Evolutionary conservation across 331 rosid species (phyloP), one percentile per base, ranked within the genome.

Genomic region (Prunus yedoensis): DNA sequence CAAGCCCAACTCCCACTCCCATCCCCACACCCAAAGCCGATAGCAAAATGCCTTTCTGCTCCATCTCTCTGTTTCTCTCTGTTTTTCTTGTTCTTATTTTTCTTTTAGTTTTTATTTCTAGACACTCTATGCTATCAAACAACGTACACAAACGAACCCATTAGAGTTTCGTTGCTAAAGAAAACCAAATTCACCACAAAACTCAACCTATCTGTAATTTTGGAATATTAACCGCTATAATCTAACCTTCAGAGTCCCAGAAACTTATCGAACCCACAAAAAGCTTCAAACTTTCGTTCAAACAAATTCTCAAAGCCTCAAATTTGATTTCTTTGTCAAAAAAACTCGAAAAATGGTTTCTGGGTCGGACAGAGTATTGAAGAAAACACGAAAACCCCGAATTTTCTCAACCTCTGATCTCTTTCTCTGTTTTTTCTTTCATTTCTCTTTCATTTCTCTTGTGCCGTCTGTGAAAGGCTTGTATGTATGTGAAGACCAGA

Each of bases 1-100:
- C 92, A 8, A 95, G 76, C n/a, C 88, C 91, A 1, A 95, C 96
- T 28, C 98, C 98, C 4, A 91, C 93, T 8, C 99, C 99, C 60
- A 92, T 88, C 1, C 99, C 97, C 0, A 90, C 97, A 11, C 99
- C 58, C 75, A 95, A 75, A 16, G 99, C 99, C 71, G 97, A 95
- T 53, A 92, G 75, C 80, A 92, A 60, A 28, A 86, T 12, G 23
- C 90, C 83, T 78, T 83, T 95, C 88, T 90, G 96, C 38, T 95
- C 99, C 99, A 95, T 94, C 35, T 67, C 46, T 60, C 38, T 60
- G 17, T 17, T 13, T 17, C 8, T 51, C 17, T 18, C 47, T 60
- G 41, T 73, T 25, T 73, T 3, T 17, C 20, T 71, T 20, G 7
- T 10, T 43, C 4, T 51, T 15, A 6, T 18, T 16, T 1, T 18